Evolutionary conservation across 2,329 filamentous ascomycete genomes (phyloP).

Genomic region (Diaporthe velutina): DNA sequence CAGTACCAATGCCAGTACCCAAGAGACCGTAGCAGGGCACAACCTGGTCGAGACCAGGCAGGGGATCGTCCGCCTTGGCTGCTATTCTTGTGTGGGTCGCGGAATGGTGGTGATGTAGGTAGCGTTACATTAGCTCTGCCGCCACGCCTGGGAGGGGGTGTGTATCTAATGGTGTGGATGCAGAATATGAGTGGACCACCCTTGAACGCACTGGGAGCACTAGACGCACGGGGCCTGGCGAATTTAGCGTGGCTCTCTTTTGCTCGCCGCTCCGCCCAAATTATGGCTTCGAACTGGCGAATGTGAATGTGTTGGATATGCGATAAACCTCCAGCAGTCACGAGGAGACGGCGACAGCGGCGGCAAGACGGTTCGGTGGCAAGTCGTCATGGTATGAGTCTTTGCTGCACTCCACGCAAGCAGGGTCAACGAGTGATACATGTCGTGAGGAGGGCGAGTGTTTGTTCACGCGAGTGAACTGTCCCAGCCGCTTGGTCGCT

Average conservation of each 20-base stretch:
- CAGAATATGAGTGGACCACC: neutral
- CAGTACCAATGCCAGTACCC: slow-evolving; percentile 26
- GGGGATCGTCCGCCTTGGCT: slow-evolving; percentile 32
- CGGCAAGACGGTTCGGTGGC: neutral
- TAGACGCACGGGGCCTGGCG: neutral
- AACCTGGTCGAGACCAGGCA: slow-evolving; percentile 9
- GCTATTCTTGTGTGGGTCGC: slow-evolving; percentile 29
- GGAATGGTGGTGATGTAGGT: slow-evolving; percentile 20
- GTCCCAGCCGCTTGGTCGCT: slow-evolving; percentile 8
- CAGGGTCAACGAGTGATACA: neutral
- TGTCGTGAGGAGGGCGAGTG: neutral
- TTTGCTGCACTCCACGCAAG: neutral
- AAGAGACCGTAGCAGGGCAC: slow-evolving; percentile 10
- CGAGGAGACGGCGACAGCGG: neutral
- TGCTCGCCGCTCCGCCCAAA: neutral
- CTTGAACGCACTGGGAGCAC: neutral
- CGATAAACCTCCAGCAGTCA: neutral
- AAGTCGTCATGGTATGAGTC: neutral
- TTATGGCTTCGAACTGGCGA: neutral
- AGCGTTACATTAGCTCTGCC: neutral
- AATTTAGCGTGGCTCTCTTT: slow-evolving; percentile 8
- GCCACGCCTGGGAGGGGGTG: neutral
- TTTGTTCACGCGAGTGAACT: slow-evolving; percentile 12
- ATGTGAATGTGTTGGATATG: neutral
- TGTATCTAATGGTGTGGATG: neutral